Base-by-base conservation (phyloP, 2,329 filamentous ascomycete genomes). In the Microcera coccophila region DNA sequence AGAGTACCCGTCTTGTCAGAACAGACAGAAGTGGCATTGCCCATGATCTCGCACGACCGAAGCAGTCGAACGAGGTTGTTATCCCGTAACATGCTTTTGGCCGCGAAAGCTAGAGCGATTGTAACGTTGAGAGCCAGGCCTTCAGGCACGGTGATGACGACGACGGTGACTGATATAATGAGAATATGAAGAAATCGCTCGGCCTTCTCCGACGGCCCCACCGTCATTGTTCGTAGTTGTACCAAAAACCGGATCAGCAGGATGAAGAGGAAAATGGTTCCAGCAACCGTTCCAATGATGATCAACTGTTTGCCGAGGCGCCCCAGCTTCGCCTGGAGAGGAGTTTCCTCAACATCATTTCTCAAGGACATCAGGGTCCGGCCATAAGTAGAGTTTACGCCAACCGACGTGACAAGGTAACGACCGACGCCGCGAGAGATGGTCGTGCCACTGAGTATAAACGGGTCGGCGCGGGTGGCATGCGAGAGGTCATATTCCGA, bases 391-490 rank as follows among this genome's bases (percentile, higher is more conserved):
- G 85, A 87, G 62, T 90, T 77, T 26, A 84, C 74, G 49, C 87
- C 87, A 15, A 84, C 81, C 4, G 85, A 79, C 2, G 85, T 88
- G 41, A 90, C 85, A 41, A 91, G 62, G 63, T 88, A 90, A 4
- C 78, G 81, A 9, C 87, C 87, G 7, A 88, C 75, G 41, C 87
- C 87, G 56, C 89, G 84, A 0, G 81, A 81, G 10, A 91, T 81
- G 53, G 88, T 89, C 3, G 84, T 84, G 35, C 87, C 87, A 17
- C 85, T 90, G 4, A 90, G 72, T 48, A 91, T 89, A 63, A 91
- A 91, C 0, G 87, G 87, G 54, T 90, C 87, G 48, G 85, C 69
- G 7, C 49, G 45, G 3, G 40, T 37, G 57, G 75, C 74, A 24
- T 84, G 66, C 14, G 72, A 72, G 3, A 79, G 74, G 24, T 73